phyloP scores from a whole-genome alignment of 305 asterid genomes.

The Solanum hybrid region DNA sequence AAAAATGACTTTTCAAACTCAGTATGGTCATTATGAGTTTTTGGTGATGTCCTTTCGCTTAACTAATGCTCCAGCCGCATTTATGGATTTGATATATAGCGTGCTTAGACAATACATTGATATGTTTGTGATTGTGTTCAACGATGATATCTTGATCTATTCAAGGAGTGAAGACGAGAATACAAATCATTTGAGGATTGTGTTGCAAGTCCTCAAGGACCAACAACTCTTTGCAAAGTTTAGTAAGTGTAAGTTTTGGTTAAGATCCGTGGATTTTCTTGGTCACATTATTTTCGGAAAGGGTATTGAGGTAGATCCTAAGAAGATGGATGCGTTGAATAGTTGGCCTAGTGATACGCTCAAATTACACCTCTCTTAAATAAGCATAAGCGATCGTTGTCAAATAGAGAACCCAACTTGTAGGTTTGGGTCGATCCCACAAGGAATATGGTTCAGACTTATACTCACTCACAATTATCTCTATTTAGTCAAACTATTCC shows the following conservation, averaged over 20 bases:
- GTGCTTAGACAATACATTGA: background rate
- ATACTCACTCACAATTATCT: background rate
- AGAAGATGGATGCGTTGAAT: background rate
- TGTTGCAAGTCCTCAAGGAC: background rate
- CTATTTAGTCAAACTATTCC: background rate
- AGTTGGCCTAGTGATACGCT: background rate
- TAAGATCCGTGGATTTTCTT: background rate
- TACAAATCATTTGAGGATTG: too few species aligned
- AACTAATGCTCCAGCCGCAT: too few species aligned
- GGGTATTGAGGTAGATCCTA: background rate
- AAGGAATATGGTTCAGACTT: background rate
- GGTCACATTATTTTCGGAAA: background rate
- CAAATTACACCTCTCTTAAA: background rate
- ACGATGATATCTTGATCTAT: background rate
- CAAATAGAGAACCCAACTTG: background rate
- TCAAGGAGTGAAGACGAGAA: background rate
- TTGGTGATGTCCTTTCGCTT: background rate
- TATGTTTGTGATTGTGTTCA: background rate
- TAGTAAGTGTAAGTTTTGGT: background rate
- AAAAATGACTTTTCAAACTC: background rate
- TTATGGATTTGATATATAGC: background rate
- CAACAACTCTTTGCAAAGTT: background rate
- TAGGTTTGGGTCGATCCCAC: background rate
- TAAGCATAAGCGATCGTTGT: background rate
- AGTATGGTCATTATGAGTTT: background rate